Evolutionary conservation across 2,329 filamentous ascomycete species (phyloP).

Genomic region (Myrmaecium sp.): DNA sequence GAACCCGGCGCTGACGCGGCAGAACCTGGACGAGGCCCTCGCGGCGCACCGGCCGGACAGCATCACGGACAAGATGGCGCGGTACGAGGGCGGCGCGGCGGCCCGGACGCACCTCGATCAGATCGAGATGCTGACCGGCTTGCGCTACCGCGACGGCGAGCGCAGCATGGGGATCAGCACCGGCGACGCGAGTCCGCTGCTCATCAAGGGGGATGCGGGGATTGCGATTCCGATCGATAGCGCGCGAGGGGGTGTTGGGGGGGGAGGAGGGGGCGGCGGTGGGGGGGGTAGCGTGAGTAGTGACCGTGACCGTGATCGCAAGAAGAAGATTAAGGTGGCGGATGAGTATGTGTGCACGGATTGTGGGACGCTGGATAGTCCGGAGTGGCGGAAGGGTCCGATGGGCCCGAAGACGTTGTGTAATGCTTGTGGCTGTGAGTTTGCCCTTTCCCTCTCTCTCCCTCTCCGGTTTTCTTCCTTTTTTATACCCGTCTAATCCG

Average conservation of each 20-base stretch:
- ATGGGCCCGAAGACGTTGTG: conserved; percentile 87
- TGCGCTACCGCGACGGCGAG: conserved; percentile 79
- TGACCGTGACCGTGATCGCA: too few species aligned
- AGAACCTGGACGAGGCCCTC: conserved; percentile 60
- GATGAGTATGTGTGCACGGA: conserved; percentile 93
- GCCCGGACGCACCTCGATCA: conserved; percentile 67
- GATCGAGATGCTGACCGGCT: conserved; percentile 83
- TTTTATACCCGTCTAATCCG: too few species aligned
- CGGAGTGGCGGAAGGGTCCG: conserved; percentile 91
- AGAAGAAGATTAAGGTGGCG: conserved; percentile 65
- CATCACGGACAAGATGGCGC: conserved; percentile 69
- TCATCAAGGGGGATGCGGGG: conserved; percentile 73
- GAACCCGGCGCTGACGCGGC: conserved; percentile 56
- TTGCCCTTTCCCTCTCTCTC: conserved; percentile 1
- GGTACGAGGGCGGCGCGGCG: conserved; percentile 56
- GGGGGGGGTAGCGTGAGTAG: too few species aligned
- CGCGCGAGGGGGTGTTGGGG: too few species aligned
- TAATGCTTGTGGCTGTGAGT: conserved; percentile 77
- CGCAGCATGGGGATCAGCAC: conserved; percentile 76
- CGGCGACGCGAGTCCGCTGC: conserved; percentile 59
- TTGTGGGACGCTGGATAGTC: conserved; percentile 84
- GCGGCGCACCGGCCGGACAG: conserved; percentile 53
- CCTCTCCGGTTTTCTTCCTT: conserved; percentile 4
- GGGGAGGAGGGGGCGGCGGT: too few species aligned
- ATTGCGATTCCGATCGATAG: conserved; percentile 67